Evolutionary conservation across 2,329 filamentous ascomycete genomes (phyloP).

Genomic region (Graphiopsis chlorocephala): DNA sequence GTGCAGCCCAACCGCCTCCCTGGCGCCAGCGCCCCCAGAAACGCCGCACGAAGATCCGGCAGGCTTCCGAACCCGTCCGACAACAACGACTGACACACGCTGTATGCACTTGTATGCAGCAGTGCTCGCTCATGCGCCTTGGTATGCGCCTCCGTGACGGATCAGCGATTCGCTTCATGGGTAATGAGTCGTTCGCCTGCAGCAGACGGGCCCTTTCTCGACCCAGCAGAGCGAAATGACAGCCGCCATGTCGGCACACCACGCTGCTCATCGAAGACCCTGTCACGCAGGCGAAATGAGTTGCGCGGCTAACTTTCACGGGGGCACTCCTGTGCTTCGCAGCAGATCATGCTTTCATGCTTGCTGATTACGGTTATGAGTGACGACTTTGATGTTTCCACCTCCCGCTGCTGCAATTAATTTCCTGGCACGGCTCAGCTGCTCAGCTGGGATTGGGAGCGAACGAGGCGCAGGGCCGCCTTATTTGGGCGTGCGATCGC

Average conservation of each 20-base stretch:
- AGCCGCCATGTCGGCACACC: constrained; percentile 17
- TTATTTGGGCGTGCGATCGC: constrained; percentile 9
- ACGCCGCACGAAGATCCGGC: constrained; percentile 7
- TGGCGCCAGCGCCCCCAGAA: constrained; percentile 13
- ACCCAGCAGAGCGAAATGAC: constrained; percentile 13
- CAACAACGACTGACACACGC: background rate
- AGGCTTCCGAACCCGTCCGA: constrained; percentile 8
- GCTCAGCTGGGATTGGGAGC: constrained; percentile 8
- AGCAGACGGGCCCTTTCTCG: background rate
- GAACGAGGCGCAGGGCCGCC: constrained; percentile 9
- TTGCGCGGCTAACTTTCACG: constrained; percentile 9
- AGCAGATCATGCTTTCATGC: background rate
- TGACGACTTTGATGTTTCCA: background rate
- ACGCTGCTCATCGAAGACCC: constrained; percentile 17
- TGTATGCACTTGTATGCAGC: background rate
- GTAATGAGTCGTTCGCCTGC: constrained; percentile 1
- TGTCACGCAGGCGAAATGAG: constrained; percentile 23
- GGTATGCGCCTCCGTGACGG: background rate
- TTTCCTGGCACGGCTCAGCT: background rate
- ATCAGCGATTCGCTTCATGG: background rate
- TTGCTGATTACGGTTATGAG: background rate
- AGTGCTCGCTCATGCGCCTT: background rate
- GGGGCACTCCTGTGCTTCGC: background rate
- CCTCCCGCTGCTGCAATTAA: background rate
- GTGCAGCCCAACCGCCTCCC: background rate